Conservation (phyloP, 1,284 basidiomycete species). For the Sporisorium iseilematis-ciliati region DNA sequence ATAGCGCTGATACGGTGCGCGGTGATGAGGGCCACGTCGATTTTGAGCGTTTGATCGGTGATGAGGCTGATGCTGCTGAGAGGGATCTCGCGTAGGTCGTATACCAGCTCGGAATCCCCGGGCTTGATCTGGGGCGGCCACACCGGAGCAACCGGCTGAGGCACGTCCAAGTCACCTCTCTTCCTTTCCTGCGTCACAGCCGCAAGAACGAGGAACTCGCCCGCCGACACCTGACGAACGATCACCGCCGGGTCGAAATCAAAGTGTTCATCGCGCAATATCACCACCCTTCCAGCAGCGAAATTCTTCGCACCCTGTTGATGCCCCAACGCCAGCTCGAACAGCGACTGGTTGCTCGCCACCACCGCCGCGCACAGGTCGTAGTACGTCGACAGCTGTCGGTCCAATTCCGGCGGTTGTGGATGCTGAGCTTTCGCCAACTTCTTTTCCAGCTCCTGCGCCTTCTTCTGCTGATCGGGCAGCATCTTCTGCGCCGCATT, state of each 20-base stretch:
- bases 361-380: constrained; percentile 79
- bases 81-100: constrained; percentile 79
- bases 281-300: constrained; percentile 81
- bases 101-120: constrained; percentile 71
- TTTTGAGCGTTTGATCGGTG: constrained; percentile 79
- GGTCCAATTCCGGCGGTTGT: constrained; percentile 71
- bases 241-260: constrained; percentile 80
- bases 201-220: constrained; percentile 81
- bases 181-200: constrained; percentile 74
- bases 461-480: constrained; percentile 91
- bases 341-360: constrained; percentile 77
- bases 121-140: constrained; percentile 34
- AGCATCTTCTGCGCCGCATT: constrained; percentile 92
- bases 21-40: constrained; percentile 50
- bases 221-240: constrained; percentile 76
- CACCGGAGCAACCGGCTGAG: constrained; percentile 18
- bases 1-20: constrained; percentile 77
- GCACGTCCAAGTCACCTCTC: constrained; percentile 71
- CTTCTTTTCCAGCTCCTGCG: constrained; percentile 77
- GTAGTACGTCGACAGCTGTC: constrained; percentile 83
- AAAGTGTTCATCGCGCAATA: constrained; percentile 82
- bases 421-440: constrained; percentile 79
- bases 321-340: constrained; percentile 77
- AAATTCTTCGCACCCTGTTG: constrained; percentile 80
- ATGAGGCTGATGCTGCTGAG: constrained; percentile 83